Evolutionary conservation across 305 asterid species (phyloP).

Genomic region (Andrographis paniculata): DNA sequence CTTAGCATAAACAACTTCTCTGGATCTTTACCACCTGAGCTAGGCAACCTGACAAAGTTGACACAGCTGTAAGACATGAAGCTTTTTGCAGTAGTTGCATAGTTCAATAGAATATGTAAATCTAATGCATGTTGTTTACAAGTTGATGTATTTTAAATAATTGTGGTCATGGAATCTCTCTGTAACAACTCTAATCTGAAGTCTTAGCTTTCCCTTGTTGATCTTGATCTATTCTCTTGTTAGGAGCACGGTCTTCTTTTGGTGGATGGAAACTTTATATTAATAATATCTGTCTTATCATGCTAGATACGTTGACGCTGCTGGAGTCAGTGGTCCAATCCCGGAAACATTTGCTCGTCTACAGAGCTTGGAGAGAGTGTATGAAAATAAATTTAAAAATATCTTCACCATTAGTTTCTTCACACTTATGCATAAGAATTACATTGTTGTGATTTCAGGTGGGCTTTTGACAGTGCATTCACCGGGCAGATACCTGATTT

Average conservation of each 20-base stretch:
- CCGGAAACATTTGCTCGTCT: slow-evolving; percentile 36
- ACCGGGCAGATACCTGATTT: slow-evolving; percentile 48
- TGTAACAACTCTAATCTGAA: too few species aligned
- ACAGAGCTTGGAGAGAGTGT: slow-evolving; percentile 30
- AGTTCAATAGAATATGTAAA: neutral
- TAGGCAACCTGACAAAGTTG: slow-evolving; percentile 19
- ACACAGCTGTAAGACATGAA: slow-evolving; percentile 31
- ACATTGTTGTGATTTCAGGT: slow-evolving; percentile 22
- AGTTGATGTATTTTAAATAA: neutral
- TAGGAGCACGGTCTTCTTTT: neutral
- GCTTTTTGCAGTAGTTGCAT: neutral
- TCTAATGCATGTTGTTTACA: too few species aligned
- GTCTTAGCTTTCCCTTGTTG: too few species aligned
- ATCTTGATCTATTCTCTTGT: neutral
- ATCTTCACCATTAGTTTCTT: neutral
- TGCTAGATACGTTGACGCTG: slow-evolving; percentile 33
- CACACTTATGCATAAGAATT: neutral
- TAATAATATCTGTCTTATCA: neutral
- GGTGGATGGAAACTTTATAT: neutral
- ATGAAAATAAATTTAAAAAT: too few species aligned
- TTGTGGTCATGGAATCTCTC: too few species aligned
- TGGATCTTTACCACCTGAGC: too few species aligned
- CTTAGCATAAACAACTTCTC: slow-evolving; percentile 63
- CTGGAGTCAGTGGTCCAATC: slow-evolving; percentile 53
- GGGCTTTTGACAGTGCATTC: slow-evolving; percentile 40